phyloP scores from a whole-genome alignment of 495 filamentous ascomycete genomes.

The Friedmanniomyces endolithicus region DNA sequence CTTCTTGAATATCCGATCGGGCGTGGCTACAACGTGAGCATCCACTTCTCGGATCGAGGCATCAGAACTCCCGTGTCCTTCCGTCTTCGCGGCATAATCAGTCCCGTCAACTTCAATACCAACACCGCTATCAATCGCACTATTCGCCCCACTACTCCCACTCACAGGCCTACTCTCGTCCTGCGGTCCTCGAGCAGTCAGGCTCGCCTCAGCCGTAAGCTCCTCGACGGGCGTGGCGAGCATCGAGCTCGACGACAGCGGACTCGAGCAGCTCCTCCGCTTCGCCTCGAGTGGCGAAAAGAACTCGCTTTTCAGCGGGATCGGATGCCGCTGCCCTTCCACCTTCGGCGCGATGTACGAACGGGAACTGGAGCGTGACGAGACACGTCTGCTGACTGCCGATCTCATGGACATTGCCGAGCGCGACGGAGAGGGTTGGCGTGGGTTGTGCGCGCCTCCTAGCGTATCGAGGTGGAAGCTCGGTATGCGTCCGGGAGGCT shows the following conservation, averaged over 20 bases:
- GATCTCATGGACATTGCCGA: slow-evolving; percentile 13
- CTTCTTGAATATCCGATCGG: background rate
- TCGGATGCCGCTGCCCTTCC: slow-evolving; percentile 1
- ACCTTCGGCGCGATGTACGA: slow-evolving; percentile 13
- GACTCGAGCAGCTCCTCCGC: background rate
- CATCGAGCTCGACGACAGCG: background rate
- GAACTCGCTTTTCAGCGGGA: slow-evolving; percentile 15
- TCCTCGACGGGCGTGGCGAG: slow-evolving; percentile 6
- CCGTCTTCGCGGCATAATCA: background rate
- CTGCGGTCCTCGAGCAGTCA: background rate
- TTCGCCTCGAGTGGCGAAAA: slow-evolving; percentile 19
- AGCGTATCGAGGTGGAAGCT: slow-evolving; percentile 10
- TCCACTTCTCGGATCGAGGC: background rate
- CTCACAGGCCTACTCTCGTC: background rate
- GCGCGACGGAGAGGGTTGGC: slow-evolving; percentile 8
- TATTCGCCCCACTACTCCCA: background rate
- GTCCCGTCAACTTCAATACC: background rate
- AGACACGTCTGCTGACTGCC: background rate
- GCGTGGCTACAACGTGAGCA: background rate
- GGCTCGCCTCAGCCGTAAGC: background rate
- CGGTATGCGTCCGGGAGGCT: background rate
- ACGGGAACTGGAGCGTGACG: slow-evolving; percentile 3
- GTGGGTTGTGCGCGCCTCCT: background rate
- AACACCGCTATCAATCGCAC: slow-evolving; percentile 1
- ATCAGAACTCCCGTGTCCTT: background rate